Evolutionary conservation across 345 rosid genomes (phyloP).

Genomic region (Euphorbia lathyris): DNA sequence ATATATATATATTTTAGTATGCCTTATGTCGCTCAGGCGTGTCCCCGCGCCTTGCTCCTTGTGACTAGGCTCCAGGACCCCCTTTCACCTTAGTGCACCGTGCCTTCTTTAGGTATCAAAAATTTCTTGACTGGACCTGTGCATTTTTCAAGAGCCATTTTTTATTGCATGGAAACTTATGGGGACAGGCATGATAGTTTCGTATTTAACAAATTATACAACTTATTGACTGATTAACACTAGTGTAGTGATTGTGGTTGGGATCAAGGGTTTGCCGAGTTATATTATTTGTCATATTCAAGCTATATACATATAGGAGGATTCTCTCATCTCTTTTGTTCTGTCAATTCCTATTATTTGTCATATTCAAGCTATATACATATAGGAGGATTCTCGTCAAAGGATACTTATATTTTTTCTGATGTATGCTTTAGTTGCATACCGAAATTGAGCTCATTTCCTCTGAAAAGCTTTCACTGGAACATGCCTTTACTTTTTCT

Average conservation of each 20-base stretch:
- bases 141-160: background rate
- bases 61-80: too few species aligned
- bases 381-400: background rate
- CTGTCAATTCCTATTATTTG: background rate
- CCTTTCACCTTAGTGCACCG: too few species aligned
- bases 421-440: background rate
- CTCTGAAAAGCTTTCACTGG: background rate
- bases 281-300: background rate
- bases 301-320: background rate
- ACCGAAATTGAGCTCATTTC: background rate
- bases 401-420: background rate
- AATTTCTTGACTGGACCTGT: background rate
- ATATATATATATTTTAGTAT: too few species aligned
- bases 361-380: background rate
- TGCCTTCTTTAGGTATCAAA: background rate
- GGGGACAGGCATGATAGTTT: background rate
- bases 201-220: background rate
- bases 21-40: too few species aligned
- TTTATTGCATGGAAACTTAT: background rate
- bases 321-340: background rate
- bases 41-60: too few species aligned
- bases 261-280: constrained; percentile 3
- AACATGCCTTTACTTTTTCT: constrained; percentile 12
- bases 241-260: background rate
- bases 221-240: background rate